These are phyloP conservation scores for Tylopilus vinaceipallidus DNA, from an alignment of 768 basidiomycete species.

Conservation along the genomic window DNA sequence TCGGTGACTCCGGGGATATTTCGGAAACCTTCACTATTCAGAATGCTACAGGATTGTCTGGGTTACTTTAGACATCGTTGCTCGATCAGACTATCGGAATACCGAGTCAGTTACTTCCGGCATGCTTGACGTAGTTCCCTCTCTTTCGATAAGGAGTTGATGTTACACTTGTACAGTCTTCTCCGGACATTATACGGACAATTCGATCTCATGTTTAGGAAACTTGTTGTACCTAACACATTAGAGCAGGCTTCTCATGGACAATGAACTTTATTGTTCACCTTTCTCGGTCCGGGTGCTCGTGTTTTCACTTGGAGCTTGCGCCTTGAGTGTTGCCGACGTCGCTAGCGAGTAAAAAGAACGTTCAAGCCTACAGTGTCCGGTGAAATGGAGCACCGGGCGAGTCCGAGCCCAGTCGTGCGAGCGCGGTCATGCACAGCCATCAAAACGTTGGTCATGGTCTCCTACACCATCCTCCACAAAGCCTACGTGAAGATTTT, in stretches of 20 bases:
- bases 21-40: slow-evolving; percentile 59
- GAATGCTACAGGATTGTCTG: too few relatives aligned
- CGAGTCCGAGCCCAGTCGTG: too few relatives aligned
- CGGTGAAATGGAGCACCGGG: too few relatives aligned
- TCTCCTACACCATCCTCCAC: slow-evolving; percentile 51
- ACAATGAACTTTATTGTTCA: neutral
- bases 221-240: neutral
- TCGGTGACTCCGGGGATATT: slow-evolving; percentile 66
- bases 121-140: slow-evolving; percentile 2
- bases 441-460: slow-evolving; percentile 24
- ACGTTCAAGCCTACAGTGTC: too few relatives aligned
- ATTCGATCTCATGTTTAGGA: slow-evolving; percentile 1
- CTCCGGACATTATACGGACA: slow-evolving; percentile 19
- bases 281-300: too few relatives aligned
- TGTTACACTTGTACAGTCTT: neutral
- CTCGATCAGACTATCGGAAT: neutral
- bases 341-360: too few relatives aligned
- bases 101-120: neutral
- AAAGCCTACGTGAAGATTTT: slow-evolving; percentile 72
- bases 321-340: too few relatives aligned
- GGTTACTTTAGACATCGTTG: too few relatives aligned
- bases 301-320: too few relatives aligned
- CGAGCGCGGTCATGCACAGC: too few relatives aligned
- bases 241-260: neutral
- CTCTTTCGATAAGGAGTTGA: slow-evolving; percentile 8